Evolutionary conservation across 208 protist genomes (phyloP), one percentile per base, ranked within the genome.

Genomic region (Leishmania aethiopica): DNA sequence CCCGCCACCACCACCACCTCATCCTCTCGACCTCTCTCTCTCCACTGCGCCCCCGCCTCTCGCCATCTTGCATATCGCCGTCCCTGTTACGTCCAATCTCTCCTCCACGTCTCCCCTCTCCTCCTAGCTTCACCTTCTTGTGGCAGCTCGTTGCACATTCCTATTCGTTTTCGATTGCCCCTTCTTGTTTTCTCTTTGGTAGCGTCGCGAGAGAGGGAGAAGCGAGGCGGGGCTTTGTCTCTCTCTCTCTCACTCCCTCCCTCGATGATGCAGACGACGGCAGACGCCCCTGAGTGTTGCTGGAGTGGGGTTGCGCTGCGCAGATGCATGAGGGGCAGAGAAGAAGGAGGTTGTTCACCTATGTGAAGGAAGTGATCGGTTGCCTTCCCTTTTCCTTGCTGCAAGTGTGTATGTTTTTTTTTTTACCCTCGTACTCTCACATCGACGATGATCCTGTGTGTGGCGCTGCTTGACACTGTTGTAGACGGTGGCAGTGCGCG

Each of bases 151-250:
- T 28, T 32, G 32, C 28, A 6, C 17, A 69, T 11, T 42, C n/a
- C 17, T 42, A 42, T 64, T 64, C 35, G 8, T 28, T 35, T 28
- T 45, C 4, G 0, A 62, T 62, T 62, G 57, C 40, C 40, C 6
- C 71, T 42, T 42, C 37, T 73, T 45, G 74, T 71, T 51, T 80
- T 40, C 71, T 62, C 74, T 37, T 80, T 62, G 0, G 40, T 8
- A 25, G 42, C 11, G 25, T 40, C 0, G 40, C 35, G 28, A 3
- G n/a, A 22, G 47, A 49, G 45, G 13, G n/a, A 57, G 47, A 59
- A 11, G n/a, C 25, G n/a, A 22, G 45, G 5, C n/a, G 11, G 42
- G 4, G 69, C 22, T 40, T 35, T 40, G 64, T 25, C 64, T 72
- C 40, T 2, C 28, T 10, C 3, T 28, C 37, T 37, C 37, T 40